Evolutionary conservation across 306 rosid species (phyloP).

Genomic region (Castanea sativa): DNA sequence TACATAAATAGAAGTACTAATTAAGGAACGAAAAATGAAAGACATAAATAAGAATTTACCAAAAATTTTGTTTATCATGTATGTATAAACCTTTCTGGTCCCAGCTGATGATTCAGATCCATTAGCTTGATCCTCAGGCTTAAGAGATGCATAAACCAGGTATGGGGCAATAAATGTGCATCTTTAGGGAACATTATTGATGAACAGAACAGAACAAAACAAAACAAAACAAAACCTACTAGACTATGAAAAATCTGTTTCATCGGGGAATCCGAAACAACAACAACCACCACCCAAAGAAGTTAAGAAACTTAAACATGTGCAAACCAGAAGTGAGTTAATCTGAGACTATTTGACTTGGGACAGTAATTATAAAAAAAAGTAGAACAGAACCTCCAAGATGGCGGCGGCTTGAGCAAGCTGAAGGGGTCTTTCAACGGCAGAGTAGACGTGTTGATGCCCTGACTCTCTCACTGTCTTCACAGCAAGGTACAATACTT

Average conservation of each 20-base stretch:
- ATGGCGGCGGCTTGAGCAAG: slow-evolving; percentile 81
- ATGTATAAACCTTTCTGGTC: no score
- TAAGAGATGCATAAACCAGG: not conserved
- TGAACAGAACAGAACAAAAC: not conserved
- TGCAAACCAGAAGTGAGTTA: not conserved
- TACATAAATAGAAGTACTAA: no score
- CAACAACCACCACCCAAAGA: not conserved
- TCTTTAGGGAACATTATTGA: not conserved
- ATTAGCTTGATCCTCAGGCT: slow-evolving; percentile 61
- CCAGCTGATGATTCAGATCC: no score
- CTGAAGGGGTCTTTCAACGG: slow-evolving; percentile 67
- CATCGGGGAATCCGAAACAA: slow-evolving; percentile 19
- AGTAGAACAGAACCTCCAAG: slow-evolving; percentile 48
- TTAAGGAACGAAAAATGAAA: no score
- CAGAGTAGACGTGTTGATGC: slow-evolving; percentile 61
- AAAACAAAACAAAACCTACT: slow-evolving; percentile 46
- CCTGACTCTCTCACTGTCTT: slow-evolving; percentile 62
- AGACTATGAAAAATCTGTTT: slow-evolving; percentile 83
- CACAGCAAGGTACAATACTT: slow-evolving; percentile 56
- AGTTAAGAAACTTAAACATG: not conserved
- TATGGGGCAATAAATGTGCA: fast-evolving
- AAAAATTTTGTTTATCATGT: no score
- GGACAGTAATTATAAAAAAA: not conserved
- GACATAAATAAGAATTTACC: no score
- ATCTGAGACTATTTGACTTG: not conserved